These are phyloP conservation scores for Stipa capillata DNA, from an alignment of 176 grass and related monocot species.

Conservation along the genomic window DNA sequence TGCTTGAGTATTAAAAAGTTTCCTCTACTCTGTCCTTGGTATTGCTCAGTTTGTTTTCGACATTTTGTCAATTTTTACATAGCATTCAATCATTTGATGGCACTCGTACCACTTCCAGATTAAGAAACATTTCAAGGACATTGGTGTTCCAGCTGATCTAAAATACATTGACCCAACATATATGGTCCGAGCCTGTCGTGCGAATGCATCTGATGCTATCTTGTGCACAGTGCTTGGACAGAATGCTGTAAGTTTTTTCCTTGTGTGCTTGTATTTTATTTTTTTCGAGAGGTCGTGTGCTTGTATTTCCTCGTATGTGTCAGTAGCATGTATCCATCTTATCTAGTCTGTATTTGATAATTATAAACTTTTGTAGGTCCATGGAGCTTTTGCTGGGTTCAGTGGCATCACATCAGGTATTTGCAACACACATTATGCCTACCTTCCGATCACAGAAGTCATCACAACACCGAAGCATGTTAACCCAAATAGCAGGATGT, in stretches of 20 bases:
- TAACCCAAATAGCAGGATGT: conserved; percentile 95
- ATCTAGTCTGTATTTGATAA: background rate
- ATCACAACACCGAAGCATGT: conserved; percentile 51
- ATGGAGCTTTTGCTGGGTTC: conserved; percentile 95
- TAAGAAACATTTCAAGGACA: conserved; percentile 95
- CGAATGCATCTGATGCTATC: conserved; percentile 98
- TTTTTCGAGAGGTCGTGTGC: too few species aligned
- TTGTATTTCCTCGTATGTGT: too few species aligned
- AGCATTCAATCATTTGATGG: background rate
- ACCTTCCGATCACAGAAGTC: conserved; percentile 85
- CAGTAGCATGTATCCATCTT: background rate
- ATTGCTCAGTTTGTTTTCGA: background rate
- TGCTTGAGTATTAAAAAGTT: background rate
- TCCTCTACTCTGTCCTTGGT: background rate
- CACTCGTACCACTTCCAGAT: conserved; percentile 49
- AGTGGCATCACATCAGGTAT: conserved; percentile 90
- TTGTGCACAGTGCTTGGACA: conserved; percentile 93
- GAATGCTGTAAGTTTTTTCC: conserved; percentile 67
- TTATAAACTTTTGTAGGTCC: conserved; percentile 47
- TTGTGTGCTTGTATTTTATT: background rate
- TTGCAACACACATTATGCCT: conserved; percentile 76
- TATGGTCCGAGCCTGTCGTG: conserved; percentile 88
- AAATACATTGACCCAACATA: conserved; percentile 98
- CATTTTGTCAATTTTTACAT: background rate
- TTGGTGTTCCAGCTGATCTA: conserved; percentile 67